Conservation (phyloP, 2,329 filamentous ascomycete species). For the Phyllosticta capitalensis region DNA sequence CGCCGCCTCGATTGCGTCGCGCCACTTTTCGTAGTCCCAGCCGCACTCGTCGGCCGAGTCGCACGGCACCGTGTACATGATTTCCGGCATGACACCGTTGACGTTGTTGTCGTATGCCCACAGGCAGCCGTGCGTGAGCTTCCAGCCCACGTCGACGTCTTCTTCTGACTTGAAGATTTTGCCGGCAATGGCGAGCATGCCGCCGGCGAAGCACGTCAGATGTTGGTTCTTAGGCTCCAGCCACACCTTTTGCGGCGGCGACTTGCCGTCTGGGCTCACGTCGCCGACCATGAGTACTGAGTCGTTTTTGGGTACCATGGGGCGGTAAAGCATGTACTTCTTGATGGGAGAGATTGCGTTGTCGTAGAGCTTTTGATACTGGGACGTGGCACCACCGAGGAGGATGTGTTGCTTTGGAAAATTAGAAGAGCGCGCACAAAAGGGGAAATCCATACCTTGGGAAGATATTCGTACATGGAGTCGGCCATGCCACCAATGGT, state of each 20-base stretch:
- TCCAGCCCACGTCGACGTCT: slow-evolving; percentile 46
- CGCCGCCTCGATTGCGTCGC: slow-evolving; percentile 38
- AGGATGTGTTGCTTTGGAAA: slow-evolving; percentile 34
- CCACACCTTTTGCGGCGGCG: slow-evolving; percentile 12
- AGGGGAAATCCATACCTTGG: slow-evolving; percentile 15
- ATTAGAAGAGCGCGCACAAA: neutral
- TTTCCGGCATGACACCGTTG: slow-evolving; percentile 53
- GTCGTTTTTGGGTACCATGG: slow-evolving; percentile 27
- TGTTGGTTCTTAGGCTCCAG: slow-evolving; percentile 24
- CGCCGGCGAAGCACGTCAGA: slow-evolving; percentile 50
- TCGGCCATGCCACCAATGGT: slow-evolving; percentile 30
- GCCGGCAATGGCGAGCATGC: slow-evolving; percentile 52
- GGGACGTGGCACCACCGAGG: slow-evolving; percentile 32
- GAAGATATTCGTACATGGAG: slow-evolving; percentile 31
- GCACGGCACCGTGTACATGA: slow-evolving; percentile 46
- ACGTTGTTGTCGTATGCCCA: slow-evolving; percentile 51
- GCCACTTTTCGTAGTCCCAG: slow-evolving; percentile 48
- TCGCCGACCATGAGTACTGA: slow-evolving; percentile 24
- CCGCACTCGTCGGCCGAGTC: slow-evolving; percentile 30
- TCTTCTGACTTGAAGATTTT: slow-evolving; percentile 44
- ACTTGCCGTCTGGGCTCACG: slow-evolving; percentile 19
- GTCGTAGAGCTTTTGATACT: slow-evolving; percentile 49
- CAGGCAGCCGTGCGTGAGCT: slow-evolving; percentile 51
- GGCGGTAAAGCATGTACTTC: slow-evolving; percentile 41
- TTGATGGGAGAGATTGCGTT: slow-evolving; percentile 34